Base-by-base conservation (phyloP, 108 stramenopile genomes). In the Cyclostephanos invisitatus region DNA sequence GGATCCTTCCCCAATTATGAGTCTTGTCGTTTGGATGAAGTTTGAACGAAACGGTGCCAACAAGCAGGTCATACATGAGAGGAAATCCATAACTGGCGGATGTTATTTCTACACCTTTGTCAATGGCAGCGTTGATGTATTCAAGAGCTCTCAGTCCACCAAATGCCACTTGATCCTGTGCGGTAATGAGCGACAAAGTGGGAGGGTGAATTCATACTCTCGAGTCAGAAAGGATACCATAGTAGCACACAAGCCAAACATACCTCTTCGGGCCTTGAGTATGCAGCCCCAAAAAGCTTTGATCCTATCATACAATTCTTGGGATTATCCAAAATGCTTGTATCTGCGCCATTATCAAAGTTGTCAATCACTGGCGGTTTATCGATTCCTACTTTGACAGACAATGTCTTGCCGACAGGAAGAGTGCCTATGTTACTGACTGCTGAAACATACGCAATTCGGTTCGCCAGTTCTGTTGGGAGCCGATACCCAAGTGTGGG, bases 41-140 rank as follows among this genome's bases (percentile, higher is more conserved):
- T 66, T 94, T 95, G 75, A 98, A 91, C 17, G 73, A 81, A 36
- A 99, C 91, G 14, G 95, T 96, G 29, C 93, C 93, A 1, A 93
- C 96, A 64, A 98, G 75, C 58, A 98, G 64, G 64, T 97, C 97
- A 77, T 98, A 99, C 74, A 98, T 77, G 48, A 99, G 85, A 8
- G 96, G 97, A 66, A 99, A 99, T 20, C 99, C 98, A 55, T 96
- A 93, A 66, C 88, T 84, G 27, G 89, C 77, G 3, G 95, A 96
- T 15, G 92, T 83, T 55, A 98, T 72, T 75, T 94, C 93, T 11
- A 98, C 81, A 24, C 96, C 97, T 42, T 89, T 79, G 27, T 88
- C 84, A 15, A 98, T 48, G 27, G 93, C 92, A 35, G 78, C 63
- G 64, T 97, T 95, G 54, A 99, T 87, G 56, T 92, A 91, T 67